Base-by-base conservation (phyloP, 108 stramenopile genomes). In the Chaetoceros tenuissimus region DNA sequence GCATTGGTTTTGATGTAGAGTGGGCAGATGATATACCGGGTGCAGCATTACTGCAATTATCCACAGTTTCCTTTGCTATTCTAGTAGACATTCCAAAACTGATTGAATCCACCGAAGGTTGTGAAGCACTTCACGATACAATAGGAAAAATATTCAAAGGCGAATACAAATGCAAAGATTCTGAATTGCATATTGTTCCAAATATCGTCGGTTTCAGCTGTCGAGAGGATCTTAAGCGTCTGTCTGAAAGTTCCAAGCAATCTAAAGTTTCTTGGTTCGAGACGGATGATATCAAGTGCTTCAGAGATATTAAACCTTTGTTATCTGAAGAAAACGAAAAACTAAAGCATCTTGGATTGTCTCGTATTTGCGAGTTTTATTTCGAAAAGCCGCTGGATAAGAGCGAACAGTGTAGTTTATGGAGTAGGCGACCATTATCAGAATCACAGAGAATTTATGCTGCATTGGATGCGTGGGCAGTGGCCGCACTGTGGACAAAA, bases 391-490 rank as follows among this genome's bases (percentile, higher is more conserved):
- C 78, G 13, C 45, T 87, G 45, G 85, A 87, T 57, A 87, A 87
- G 51, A 51, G 82, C 17, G 85, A 87, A 50, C 86, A 87, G 60
- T 87, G 86, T 45, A 67, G 64, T 27, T 64, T 75, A 51, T 87
- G 86, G 86, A 47, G 54, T 8, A 34, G 51, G 0, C 69, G 86
- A 26, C 86, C 86, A 18, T 58, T 87, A 29, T 80, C 79, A 18
- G 59, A 48, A 8, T 59, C 64, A 31, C 86, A 87, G 50, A 72
- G 78, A 48, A 68, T 73, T 29, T 87, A 87, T 60, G 86, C 82
- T 25, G 69, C 81, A 18, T 60, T 87, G 31, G 86, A 87, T 67
- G 86, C 86, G 0, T 84, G 80, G 80, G 76, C 77, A n/a, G n/a
- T n/a, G n/a, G n/a, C n/a, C n/a, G n/a, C n/a, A n/a, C n/a, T n/a